phyloP scores from a whole-genome alignment of 306 rosid genomes.

The Myrica gale region DNA sequence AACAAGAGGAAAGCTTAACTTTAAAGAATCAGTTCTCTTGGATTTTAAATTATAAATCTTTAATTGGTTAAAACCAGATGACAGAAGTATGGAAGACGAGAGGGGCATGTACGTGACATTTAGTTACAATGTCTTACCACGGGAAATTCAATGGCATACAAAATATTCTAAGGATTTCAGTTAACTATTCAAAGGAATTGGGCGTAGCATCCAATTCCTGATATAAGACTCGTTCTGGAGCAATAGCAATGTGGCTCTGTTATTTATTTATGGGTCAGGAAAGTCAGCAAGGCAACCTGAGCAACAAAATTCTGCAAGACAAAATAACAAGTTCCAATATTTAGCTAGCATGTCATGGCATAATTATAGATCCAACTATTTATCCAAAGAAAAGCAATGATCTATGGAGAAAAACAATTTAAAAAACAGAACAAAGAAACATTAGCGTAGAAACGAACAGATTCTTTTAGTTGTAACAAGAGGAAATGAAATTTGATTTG shows the following conservation, averaged over 20 bases:
- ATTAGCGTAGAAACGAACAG: background rate
- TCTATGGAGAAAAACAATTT: background rate
- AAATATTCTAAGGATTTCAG: constrained; percentile 2
- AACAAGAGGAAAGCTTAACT: constrained; percentile 34
- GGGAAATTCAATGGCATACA: background rate
- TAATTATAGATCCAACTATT: background rate
- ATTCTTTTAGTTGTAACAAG: background rate
- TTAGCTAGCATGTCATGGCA: background rate
- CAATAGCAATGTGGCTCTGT: background rate
- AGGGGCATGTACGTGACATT: constrained; percentile 56
- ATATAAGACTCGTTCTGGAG: background rate
- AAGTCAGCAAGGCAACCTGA: constrained; percentile 3
- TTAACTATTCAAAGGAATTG: background rate
- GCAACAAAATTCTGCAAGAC: constrained; percentile 26
- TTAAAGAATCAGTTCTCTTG: constrained; percentile 13
- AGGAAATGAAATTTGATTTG: background rate
- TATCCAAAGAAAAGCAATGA: background rate
- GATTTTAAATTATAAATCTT: constrained; percentile 35
- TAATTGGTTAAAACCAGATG: constrained; percentile 34
- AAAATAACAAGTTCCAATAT: background rate
- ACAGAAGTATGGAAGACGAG: constrained; percentile 44
- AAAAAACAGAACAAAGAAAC: background rate
- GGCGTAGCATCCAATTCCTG: background rate
- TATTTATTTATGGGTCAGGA: background rate
- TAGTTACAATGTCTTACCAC: background rate